phyloP scores from a whole-genome alignment of 805 yeast species.

The Zygotorulaspora sp. region DNA sequence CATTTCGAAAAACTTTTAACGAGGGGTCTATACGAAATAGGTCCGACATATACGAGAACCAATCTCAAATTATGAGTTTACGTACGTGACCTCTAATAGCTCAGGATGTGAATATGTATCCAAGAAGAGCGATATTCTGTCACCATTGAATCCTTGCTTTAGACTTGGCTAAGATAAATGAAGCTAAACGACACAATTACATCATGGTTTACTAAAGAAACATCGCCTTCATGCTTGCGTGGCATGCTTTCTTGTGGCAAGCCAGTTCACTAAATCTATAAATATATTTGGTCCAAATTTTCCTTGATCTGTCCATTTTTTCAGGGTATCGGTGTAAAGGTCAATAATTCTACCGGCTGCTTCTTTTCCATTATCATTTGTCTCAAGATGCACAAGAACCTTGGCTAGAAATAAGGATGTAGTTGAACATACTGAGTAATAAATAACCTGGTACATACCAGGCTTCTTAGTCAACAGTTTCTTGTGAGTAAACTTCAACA shows the following conservation, averaged over 20 bases:
- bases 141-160: no score
- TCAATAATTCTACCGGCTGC: constrained; percentile 46
- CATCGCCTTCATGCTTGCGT: constrained; percentile 3
- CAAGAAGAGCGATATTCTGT: no score
- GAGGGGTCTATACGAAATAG: background rate
- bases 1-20: background rate
- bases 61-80: no score
- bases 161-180: no score
- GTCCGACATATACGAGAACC: background rate
- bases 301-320: constrained; percentile 50
- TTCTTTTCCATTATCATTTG: constrained; percentile 31
- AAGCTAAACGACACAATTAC: no score
- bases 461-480: constrained; percentile 36
- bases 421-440: constrained; percentile 57
- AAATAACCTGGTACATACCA: constrained; percentile 35
- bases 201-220: no score
- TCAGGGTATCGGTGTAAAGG: constrained; percentile 52
- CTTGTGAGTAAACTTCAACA: constrained; percentile 42
- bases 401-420: constrained; percentile 53
- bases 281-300: constrained; percentile 42
- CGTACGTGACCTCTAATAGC: no score
- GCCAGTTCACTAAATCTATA: constrained; percentile 78
- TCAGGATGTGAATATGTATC: no score
- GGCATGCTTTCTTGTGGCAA: constrained; percentile 46
- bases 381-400: constrained; percentile 38